Evolutionary conservation across 371 early-diverging fungal genomes (phyloP), one percentile per base, ranked within the genome.

Genomic region (Entomophthora muscae): DNA sequence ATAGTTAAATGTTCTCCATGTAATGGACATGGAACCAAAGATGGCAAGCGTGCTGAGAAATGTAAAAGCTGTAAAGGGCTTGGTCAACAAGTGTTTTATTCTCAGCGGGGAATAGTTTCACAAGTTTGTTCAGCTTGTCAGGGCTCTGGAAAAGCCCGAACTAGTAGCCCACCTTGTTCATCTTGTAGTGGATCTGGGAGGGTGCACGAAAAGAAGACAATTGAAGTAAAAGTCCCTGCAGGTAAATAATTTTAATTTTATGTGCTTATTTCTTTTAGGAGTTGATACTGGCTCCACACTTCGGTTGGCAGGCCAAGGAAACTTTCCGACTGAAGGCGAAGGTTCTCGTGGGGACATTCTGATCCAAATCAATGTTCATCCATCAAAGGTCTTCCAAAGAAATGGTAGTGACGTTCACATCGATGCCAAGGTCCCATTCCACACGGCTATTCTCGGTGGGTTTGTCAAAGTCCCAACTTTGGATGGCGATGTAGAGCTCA

Each of bases 401-500:
- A 84, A 85, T 66, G 88, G 88, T 21, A 67, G 79, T 24, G 87
- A 92, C 66, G 76, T 94, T 23, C 81, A 82, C 66, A 75, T 83
- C 21, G 77, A 84, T 57, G 81, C 84, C 10, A 69, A 72, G 2
- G 73, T 95, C 24, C 94, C 96, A 13, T 80, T 95, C 66, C 77
- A 83, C 24, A 86, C 79, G 1, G 94, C 94, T 1, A 71, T 91
- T 0, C 72, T 95, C 32, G 96, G 96, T 51, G 96, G 96, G 57
- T 75, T 73, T 2, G 71, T 93, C 23, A 78, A 82, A 2, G 81
- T 95, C 42, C 94, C 93, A 1, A 93, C 95, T 5, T 76, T 94
- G 10, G 90, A 90, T 68, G 95, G 96, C 52, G 89, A 92, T 65
- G 91, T 94, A 0, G 96, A 95, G 61, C 72, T 95, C 51, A 85